Evolutionary conservation across 306 rosid species (phyloP).

Genomic region (Prunus kanzakura): DNA sequence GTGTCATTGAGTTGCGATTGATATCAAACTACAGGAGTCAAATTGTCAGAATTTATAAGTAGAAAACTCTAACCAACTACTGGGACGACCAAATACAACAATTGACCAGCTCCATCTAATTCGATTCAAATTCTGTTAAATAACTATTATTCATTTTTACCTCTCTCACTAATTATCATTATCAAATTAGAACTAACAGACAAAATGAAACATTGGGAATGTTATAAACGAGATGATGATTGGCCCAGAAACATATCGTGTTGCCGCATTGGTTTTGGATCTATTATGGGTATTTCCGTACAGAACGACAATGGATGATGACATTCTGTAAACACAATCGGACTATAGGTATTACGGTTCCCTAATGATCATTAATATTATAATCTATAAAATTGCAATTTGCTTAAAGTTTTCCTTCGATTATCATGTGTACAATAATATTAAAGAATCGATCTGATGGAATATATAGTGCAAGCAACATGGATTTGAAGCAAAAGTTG

Average conservation of each 20-base stretch:
- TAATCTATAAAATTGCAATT: neutral
- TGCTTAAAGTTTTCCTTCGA: neutral
- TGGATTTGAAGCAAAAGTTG: slow-evolving; percentile 7
- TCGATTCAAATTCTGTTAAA: too few species aligned
- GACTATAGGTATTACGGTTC: neutral
- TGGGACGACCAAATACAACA: too few species aligned
- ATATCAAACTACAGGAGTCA: too few species aligned
- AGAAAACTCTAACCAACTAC: too few species aligned
- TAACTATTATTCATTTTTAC: too few species aligned
- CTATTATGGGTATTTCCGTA: neutral
- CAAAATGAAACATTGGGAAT: neutral
- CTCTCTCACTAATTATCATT: neutral
- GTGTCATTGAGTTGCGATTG: too few species aligned
- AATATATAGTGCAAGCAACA: neutral
- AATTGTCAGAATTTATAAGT: too few species aligned
- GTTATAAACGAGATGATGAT: neutral
- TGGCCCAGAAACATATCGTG: neutral
- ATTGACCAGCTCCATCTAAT: too few species aligned
- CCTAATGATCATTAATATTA: neutral
- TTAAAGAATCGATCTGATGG: neutral
- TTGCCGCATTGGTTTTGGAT: neutral
- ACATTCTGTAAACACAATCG: neutral
- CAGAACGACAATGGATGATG: neutral
- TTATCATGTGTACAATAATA: neutral
- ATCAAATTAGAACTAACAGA: neutral